These are phyloP conservation scores for Thinopyrum elongatum DNA, from an alignment of 176 grass and related monocot genomes.

Conservation along the genomic window DNA sequence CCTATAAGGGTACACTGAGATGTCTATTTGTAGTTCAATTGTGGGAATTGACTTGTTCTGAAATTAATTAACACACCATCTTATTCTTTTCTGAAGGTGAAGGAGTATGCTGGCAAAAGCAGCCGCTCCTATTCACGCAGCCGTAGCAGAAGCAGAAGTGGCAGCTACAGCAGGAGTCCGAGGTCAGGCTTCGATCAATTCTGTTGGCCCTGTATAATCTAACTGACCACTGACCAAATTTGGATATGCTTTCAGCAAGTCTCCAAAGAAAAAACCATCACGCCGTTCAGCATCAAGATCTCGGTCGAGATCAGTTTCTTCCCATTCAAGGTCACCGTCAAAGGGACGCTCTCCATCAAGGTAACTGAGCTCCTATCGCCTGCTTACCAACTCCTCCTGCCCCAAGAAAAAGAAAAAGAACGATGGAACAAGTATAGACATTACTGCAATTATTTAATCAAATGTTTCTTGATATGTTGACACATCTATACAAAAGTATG, in stretches of 20 bases:
- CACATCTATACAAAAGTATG: background rate
- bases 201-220: background rate
- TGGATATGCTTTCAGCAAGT: conserved; percentile 38
- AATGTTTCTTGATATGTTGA: background rate
- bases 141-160: conserved; percentile 40
- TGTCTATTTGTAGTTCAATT: background rate
- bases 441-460: background rate
- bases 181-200: conserved; percentile 29
- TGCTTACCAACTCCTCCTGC: background rate
- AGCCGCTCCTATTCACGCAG: conserved; percentile 36
- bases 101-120: conserved; percentile 51
- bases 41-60: background rate
- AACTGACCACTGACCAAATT: background rate
- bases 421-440: background rate
- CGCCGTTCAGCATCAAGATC: conserved; percentile 42
- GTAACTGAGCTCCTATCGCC: conserved; percentile 19
- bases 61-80: background rate
- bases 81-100: conserved; percentile 43
- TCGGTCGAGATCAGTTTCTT: conserved; percentile 45
- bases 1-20: conserved; percentile 62
- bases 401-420: background rate
- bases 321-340: conserved; percentile 30
- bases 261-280: conserved; percentile 36
- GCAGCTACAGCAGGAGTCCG: conserved; percentile 42
- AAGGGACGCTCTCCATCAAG: conserved; percentile 42